phyloP scores from a whole-genome alignment of 805 yeast species.

The Alloascoidea hylecoeti region DNA sequence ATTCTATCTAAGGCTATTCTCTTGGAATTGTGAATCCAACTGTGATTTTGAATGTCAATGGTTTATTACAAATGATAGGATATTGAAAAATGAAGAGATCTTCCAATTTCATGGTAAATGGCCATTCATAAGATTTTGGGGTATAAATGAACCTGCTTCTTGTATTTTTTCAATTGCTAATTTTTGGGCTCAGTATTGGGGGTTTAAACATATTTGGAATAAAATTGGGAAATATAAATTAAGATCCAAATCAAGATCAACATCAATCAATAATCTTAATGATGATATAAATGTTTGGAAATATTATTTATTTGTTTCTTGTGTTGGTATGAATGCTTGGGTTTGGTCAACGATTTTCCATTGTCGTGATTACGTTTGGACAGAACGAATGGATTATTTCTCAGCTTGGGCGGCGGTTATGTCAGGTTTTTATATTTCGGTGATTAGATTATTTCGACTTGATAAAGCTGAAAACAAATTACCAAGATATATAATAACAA shows the following conservation, averaged over 20 bases:
- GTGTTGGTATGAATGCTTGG: conserved; percentile 82
- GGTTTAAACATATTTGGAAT: conserved; percentile 19
- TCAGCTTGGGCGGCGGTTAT: conserved; percentile 86
- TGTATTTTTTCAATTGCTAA: conserved; percentile 66
- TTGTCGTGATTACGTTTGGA: conserved; percentile 60
- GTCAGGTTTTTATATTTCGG: conserved; percentile 60
- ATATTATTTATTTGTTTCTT: conserved; percentile 32
- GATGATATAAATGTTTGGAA: conserved; percentile 8
- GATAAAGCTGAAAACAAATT: conserved; percentile 22
- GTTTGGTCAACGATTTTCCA: conserved; percentile 75
- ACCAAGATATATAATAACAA: conserved; percentile 22
- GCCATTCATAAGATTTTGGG: conserved; percentile 76
- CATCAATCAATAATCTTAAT: conserved; percentile 5
- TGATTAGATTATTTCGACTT: conserved; percentile 43
- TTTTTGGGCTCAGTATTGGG: conserved; percentile 47
- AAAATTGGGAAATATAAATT: conserved; percentile 8
- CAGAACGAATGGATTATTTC: conserved; percentile 84
- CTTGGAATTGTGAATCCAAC: conserved; percentile 66
- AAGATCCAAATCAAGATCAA: conserved; percentile 5
- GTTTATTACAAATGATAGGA: conserved; percentile 44
- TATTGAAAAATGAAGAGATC: conserved; percentile 31
- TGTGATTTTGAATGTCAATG: conserved; percentile 94
- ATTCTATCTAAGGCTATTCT: conserved; percentile 26
- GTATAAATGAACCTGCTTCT: conserved; percentile 76
- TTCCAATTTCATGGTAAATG: conserved; percentile 94